These are phyloP conservation scores for Vinca major DNA, from an alignment of 305 asterid genomes.

Conservation along the genomic window DNA sequence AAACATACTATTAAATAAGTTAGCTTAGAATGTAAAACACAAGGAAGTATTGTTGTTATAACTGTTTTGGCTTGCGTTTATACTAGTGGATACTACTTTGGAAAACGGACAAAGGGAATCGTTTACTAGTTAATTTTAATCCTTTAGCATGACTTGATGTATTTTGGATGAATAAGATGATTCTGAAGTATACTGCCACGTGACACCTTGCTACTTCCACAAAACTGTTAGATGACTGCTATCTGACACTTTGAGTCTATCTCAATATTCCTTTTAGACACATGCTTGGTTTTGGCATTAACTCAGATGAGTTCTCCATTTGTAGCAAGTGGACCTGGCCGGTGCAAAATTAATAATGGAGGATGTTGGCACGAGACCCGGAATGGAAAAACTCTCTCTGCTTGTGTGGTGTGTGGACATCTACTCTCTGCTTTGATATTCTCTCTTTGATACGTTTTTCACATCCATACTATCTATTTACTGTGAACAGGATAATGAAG, in stretches of 20 bases:
- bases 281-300: neutral
- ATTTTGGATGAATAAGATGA: neutral
- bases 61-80: neutral
- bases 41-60: neutral
- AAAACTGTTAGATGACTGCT: no score
- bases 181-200: neutral
- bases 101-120: no score
- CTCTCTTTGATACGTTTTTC: conserved; percentile 12
- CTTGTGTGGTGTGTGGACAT: conserved; percentile 43
- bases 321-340: conserved; percentile 92
- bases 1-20: neutral
- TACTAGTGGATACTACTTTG: neutral
- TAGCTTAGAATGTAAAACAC: neutral
- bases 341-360: conserved; percentile 81
- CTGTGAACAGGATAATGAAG: conserved; percentile 41
- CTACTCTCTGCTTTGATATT: conserved; percentile 10
- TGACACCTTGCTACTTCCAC: no score
- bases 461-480: conserved; percentile 12
- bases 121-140: neutral
- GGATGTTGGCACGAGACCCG: conserved; percentile 85
- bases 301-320: conserved; percentile 19
- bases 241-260: no score
- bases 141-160: neutral
- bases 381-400: conserved; percentile 64
- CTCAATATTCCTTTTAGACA: neutral